A percentile compares a stretch with the other conserved stretches of the same genome.
Conservation (phyloP, 176 grass and related monocot genomes). For the Echinochloa phyllopogon region DNA sequence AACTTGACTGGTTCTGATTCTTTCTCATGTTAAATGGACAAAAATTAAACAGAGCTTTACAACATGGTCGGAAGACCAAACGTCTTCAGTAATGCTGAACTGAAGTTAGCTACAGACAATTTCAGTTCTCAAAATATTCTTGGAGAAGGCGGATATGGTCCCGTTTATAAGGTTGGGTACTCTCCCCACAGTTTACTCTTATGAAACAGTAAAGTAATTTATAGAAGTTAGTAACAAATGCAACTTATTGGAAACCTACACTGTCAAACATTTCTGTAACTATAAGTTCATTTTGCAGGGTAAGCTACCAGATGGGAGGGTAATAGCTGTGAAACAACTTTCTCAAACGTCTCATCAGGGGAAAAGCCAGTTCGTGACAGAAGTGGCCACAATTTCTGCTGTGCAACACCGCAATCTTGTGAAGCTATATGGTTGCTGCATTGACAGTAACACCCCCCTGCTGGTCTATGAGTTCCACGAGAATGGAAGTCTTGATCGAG, state of each 20-base stretch:
- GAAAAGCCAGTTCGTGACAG: slow-evolving; percentile 23
- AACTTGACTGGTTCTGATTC: background rate
- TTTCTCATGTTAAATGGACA: background rate
- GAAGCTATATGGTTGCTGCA: slow-evolving; percentile 16
- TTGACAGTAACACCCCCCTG: slow-evolving; percentile 14
- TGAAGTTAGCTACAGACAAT: slow-evolving; percentile 19
- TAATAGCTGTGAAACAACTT: slow-evolving; percentile 34
- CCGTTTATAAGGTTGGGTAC: slow-evolving; percentile 17
- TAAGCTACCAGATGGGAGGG: slow-evolving; percentile 16
- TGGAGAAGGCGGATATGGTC: slow-evolving; percentile 26
- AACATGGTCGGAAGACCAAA: slow-evolving; percentile 29
- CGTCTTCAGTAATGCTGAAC: slow-evolving; percentile 10
- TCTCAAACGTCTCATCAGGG: slow-evolving; percentile 28
- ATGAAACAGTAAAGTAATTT: background rate
- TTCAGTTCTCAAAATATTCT: slow-evolving; percentile 20
- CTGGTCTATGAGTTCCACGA: slow-evolving; percentile 17
- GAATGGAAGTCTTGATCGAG: slow-evolving; percentile 22
- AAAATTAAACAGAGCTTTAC: slow-evolving; percentile 15
- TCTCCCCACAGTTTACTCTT: background rate
- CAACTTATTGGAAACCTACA: background rate
- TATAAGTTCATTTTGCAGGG: background rate
- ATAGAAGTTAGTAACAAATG: background rate
- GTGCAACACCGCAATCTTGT: slow-evolving; percentile 30
- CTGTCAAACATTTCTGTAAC: background rate
- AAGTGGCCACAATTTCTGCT: slow-evolving; percentile 35